A percentile compares a stretch with the other conserved stretches of the same genome.
Conservation (phyloP, 257 asterid genomes). For the Nemophila menziesii region DNA sequence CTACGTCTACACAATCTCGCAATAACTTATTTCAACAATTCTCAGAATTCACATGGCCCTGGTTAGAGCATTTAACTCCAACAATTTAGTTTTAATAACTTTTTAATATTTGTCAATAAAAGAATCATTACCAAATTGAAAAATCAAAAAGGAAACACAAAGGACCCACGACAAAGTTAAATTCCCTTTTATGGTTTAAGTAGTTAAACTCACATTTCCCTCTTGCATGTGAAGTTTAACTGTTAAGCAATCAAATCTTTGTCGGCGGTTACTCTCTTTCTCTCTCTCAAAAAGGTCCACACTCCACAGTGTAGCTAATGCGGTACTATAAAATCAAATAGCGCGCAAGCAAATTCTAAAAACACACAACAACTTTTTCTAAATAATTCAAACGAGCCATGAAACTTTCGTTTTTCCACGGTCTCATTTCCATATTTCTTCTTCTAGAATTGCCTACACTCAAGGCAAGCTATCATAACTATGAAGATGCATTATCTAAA, state of each 20-base stretch:
- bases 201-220: slow-evolving; percentile 19
- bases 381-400: slow-evolving; percentile 9
- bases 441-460: slow-evolving; percentile 16
- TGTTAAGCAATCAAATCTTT: slow-evolving; percentile 34
- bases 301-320: background rate
- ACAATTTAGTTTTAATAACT: too few species aligned
- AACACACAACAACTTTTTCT: background rate
- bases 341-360: background rate
- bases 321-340: background rate
- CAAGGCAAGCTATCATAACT: slow-evolving; percentile 46
- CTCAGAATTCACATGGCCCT: too few species aligned
- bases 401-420: slow-evolving; percentile 12
- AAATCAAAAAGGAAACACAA: background rate
- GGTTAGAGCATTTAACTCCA: too few species aligned
- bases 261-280: slow-evolving; percentile 8
- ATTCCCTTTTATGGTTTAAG: background rate
- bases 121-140: background rate
- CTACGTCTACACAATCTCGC: too few species aligned
- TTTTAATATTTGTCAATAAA: too few species aligned
- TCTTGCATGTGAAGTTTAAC: slow-evolving; percentile 44
- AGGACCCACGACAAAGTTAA: background rate
- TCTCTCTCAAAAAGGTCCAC: background rate
- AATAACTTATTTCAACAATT: too few species aligned
- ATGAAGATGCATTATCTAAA: slow-evolving; percentile 70
- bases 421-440: slow-evolving; percentile 4